These are phyloP conservation scores for Boletus sp. DNA, from an alignment of 1,284 basidiomycete species.

Conservation along the genomic window DNA sequence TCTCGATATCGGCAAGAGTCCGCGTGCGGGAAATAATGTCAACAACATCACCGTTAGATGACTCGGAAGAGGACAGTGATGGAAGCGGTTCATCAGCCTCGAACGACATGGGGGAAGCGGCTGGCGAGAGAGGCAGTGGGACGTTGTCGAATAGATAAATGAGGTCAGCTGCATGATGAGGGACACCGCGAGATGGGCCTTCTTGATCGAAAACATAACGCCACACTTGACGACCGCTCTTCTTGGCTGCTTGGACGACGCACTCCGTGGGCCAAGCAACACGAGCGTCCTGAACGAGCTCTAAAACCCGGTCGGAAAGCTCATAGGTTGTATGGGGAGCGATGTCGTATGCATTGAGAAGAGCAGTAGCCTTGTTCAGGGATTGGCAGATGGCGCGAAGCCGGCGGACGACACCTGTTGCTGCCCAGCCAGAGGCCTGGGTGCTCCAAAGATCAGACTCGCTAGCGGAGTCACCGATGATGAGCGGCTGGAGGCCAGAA, in stretches of 20 bases:
- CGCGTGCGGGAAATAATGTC: slow-evolving; percentile 28
- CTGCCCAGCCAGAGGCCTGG: slow-evolving; percentile 57
- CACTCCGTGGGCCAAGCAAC: slow-evolving; percentile 72
- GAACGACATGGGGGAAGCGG: slow-evolving; percentile 35
- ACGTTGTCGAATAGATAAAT: slow-evolving; percentile 74
- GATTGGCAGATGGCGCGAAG: slow-evolving; percentile 71
- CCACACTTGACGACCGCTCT: slow-evolving; percentile 57
- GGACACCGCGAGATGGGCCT: slow-evolving; percentile 53
- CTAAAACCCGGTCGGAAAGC: slow-evolving; percentile 59
- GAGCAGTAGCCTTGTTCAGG: slow-evolving; percentile 51
- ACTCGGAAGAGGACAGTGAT: slow-evolving; percentile 31
- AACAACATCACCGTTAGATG: slow-evolving; percentile 30
- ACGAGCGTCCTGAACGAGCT: slow-evolving; percentile 67
- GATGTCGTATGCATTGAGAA: slow-evolving; percentile 70
- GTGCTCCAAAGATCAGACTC: slow-evolving; percentile 61
- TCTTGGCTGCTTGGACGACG: slow-evolving; percentile 45
- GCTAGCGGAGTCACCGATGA: slow-evolving; percentile 68
- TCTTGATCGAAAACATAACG: slow-evolving; percentile 79
- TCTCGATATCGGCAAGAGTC: slow-evolving; percentile 28
- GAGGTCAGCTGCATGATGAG: slow-evolving; percentile 66
- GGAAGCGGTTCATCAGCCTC: slow-evolving; percentile 35
- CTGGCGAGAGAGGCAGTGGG: slow-evolving; percentile 41
- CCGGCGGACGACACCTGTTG: slow-evolving; percentile 54
- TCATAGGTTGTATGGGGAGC: slow-evolving; percentile 56
- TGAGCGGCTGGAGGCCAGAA: slow-evolving; percentile 54